A percentile compares a stretch with the other conserved stretches of the same genome.
phyloP scores from a whole-genome alignment of 805 yeast genomes.

The Debaryomyces hansenii region DNA sequence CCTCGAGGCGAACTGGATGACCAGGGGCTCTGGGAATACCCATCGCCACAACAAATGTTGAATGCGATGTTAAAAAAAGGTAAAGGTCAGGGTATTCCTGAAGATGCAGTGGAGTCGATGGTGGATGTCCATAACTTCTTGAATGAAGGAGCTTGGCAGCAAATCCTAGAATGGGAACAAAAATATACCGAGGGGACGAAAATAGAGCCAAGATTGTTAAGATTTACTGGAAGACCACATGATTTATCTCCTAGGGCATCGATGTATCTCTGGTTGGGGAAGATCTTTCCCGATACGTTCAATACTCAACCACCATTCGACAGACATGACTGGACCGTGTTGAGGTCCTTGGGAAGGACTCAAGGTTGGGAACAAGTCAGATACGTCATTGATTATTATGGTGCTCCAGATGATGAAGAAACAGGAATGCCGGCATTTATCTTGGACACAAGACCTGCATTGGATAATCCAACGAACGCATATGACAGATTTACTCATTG shows the following conservation, averaged over 20 bases:
- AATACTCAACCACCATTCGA: conserved; percentile 89
- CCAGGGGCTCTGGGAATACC: conserved; percentile 95
- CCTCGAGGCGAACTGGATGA: conserved; percentile 72
- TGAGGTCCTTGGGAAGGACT: conserved; percentile 53
- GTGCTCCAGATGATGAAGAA: conserved; percentile 87
- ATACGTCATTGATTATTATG: conserved; percentile 92
- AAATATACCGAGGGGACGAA: conserved; percentile 57
- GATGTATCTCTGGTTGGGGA: conserved; percentile 62
- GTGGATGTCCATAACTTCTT: conserved; percentile 94
- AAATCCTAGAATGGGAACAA: conserved; percentile 88
- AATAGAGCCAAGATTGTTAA: conserved; percentile 70
- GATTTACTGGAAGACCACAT: conserved; percentile 90
- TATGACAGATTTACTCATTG: conserved; percentile 70
- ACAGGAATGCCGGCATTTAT: conserved; percentile 89
- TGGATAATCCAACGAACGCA: conserved; percentile 66
- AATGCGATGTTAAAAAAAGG: conserved; percentile 97
- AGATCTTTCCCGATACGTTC: conserved; percentile 69
- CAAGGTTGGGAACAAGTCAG: conserved; percentile 70
- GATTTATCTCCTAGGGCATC: conserved; percentile 85
- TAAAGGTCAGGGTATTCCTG: conserved; percentile 82
- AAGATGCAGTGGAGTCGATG: conserved; percentile 95
- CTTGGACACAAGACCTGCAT: conserved; percentile 93
- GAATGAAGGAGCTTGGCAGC: conserved; percentile 98
- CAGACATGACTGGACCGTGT: conserved; percentile 97
- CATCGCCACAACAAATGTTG: conserved; percentile 98